Conservation (phyloP, 306 rosid species). For the Trichosanthes cucumerina region DNA sequence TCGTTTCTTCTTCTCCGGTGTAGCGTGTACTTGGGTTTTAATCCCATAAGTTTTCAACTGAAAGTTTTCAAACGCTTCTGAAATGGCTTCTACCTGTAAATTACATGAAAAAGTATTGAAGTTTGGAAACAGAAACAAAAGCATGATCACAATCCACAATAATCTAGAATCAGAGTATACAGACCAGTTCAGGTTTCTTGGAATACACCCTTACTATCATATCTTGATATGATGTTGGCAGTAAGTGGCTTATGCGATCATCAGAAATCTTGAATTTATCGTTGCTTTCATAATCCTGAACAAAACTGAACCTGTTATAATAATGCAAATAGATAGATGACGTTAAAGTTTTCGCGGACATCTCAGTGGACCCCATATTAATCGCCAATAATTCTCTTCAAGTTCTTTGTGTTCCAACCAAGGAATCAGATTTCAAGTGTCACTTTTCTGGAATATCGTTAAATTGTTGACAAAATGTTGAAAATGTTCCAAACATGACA, state of each 20-base stretch:
- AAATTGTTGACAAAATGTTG: background rate
- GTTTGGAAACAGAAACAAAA: background rate
- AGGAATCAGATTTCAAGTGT: background rate
- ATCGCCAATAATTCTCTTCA: background rate
- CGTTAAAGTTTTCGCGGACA: too few species aligned
- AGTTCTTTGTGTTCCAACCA: background rate
- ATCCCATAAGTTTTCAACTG: slow-evolving; percentile 77
- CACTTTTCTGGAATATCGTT: background rate
- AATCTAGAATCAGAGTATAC: slow-evolving; percentile 17
- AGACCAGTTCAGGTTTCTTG: slow-evolving; percentile 88
- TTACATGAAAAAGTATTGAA: slow-evolving; percentile 10
- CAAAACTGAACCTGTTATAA: slow-evolving; percentile 10
- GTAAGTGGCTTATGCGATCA: slow-evolving; percentile 75
- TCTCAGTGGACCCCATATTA: background rate
- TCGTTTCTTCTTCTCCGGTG: slow-evolving; percentile 81
- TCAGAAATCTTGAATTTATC: slow-evolving; percentile 63
- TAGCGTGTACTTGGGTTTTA: slow-evolving; percentile 72
- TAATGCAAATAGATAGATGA: slow-evolving; percentile 2
- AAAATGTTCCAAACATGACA: background rate
- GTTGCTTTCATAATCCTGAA: slow-evolving; percentile 78
- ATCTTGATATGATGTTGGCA: slow-evolving; percentile 81
- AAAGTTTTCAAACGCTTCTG: slow-evolving; percentile 89
- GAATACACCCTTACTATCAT: slow-evolving; percentile 90
- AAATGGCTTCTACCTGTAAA: slow-evolving; percentile 64
- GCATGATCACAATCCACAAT: slow-evolving; percentile 5